Evolutionary conservation across 352 stramenopile species (phyloP).

Genomic region (Sclerospora graminicola): DNA sequence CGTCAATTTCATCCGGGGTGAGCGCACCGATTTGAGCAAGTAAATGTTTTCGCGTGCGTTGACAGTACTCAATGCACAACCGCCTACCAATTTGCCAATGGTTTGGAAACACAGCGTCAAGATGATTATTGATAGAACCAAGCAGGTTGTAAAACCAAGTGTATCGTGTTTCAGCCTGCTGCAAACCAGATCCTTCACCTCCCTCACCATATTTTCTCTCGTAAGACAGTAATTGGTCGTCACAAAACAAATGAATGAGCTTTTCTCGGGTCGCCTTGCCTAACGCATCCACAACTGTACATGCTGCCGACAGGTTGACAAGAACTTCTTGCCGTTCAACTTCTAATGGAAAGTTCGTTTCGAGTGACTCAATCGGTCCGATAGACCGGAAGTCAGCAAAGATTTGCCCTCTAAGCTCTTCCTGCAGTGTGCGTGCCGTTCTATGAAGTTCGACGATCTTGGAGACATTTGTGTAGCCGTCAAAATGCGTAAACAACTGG

Average conservation of each 20-base stretch:
- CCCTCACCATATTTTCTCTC: conserved; percentile 52
- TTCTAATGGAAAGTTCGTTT: conserved; percentile 63
- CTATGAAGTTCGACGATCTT: conserved; percentile 91
- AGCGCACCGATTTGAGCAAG: conserved; percentile 52
- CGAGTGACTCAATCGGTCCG: conserved; percentile 54
- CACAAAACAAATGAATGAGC: conserved; percentile 61
- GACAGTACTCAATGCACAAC: conserved; percentile 90
- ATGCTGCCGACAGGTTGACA: conserved; percentile 54
- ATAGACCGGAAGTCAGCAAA: conserved; percentile 87
- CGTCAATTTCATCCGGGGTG: conserved; percentile 66
- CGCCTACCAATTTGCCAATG: conserved; percentile 93
- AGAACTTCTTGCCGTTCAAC: conserved; percentile 57
- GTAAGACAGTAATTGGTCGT: conserved; percentile 52
- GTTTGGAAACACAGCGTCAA: conserved; percentile 91
- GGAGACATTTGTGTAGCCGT: conserved; percentile 87
- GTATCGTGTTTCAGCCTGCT: conserved; percentile 62
- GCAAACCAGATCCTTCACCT: conserved; percentile 39
- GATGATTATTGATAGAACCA: conserved; percentile 60
- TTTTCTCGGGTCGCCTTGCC: conserved; percentile 58
- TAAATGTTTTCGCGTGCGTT: conserved; percentile 68
- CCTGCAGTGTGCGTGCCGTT: conserved; percentile 86
- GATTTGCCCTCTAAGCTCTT: conserved; percentile 81
- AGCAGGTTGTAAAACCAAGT: conserved; percentile 78
- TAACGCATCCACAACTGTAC: conserved; percentile 56
- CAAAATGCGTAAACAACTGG: conserved; percentile 94